These are phyloP conservation scores for Epichloe baconii DNA, from an alignment of 2,329 filamentous ascomycete species.

Conservation along the genomic window DNA sequence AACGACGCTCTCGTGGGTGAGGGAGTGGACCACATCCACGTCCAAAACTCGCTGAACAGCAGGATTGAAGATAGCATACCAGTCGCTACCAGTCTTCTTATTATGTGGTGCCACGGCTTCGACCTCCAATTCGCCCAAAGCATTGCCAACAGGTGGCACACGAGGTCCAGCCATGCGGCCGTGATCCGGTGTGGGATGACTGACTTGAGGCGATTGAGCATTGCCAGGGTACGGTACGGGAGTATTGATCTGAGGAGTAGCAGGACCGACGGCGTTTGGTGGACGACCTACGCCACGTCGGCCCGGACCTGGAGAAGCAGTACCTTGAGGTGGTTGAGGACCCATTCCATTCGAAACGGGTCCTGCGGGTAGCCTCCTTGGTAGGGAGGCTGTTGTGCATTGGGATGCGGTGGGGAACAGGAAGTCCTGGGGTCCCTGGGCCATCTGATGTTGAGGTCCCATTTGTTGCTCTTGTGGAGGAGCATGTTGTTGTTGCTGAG, in stretches of 20 bases:
- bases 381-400: conserved; percentile 58
- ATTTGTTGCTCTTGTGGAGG: conserved; percentile 55
- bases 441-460: conserved; percentile 41
- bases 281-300: conserved; percentile 59
- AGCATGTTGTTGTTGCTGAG: conserved; percentile 45
- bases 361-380: conserved; percentile 53
- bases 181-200: conserved; percentile 68
- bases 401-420: conserved; percentile 45
- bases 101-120: conserved; percentile 73
- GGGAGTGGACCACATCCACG: conserved; percentile 85
- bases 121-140: conserved; percentile 74
- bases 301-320: conserved; percentile 73
- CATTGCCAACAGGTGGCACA: conserved; percentile 39
- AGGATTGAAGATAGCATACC: conserved; percentile 96
- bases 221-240: conserved; percentile 76
- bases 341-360: conserved; percentile 58
- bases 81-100: conserved; percentile 82
- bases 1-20: conserved; percentile 89
- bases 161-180: conserved; percentile 38
- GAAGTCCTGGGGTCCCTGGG: conserved; percentile 61
- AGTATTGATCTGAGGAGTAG: conserved; percentile 85
- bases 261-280: conserved; percentile 50
- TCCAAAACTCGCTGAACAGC: conserved; percentile 79
- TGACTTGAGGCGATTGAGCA: conserved; percentile 72
- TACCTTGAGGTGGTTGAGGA: conserved; percentile 69